A percentile compares a stretch with the other conserved stretches of the same genome.
Evolutionary conservation across 768 basidiomycete genomes (phyloP).

Genomic region (Daedaleopsis sinensis): DNA sequence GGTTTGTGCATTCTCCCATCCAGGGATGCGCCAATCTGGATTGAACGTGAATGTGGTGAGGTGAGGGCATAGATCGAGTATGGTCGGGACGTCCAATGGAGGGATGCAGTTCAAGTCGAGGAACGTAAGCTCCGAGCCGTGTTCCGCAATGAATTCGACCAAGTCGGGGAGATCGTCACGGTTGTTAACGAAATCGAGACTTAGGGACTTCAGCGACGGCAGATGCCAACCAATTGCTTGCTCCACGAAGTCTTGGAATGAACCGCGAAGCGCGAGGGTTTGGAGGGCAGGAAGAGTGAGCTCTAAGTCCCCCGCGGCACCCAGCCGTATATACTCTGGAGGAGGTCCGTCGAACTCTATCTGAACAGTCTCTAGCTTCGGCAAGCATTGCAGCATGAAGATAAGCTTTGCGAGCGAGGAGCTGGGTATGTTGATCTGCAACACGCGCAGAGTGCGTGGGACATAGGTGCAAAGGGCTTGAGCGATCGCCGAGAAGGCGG

Average conservation of each 20-base stretch:
- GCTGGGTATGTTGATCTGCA: slow-evolving; percentile 61
- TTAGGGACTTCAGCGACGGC: slow-evolving; percentile 58
- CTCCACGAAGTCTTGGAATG: slow-evolving; percentile 67
- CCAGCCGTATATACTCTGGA: slow-evolving; percentile 51
- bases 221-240: slow-evolving; percentile 69
- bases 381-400: slow-evolving; percentile 69
- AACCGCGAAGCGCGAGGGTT: slow-evolving; percentile 65
- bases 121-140: slow-evolving; percentile 60
- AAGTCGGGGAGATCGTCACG: slow-evolving; percentile 60
- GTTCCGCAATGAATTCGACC: slow-evolving; percentile 56
- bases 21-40: slow-evolving; percentile 65
- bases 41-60: slow-evolving; percentile 72
- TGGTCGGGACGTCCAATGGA: slow-evolving; percentile 54
- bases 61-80: slow-evolving; percentile 65
- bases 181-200: slow-evolving; percentile 54
- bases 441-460: slow-evolving; percentile 55
- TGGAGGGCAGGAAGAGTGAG: slow-evolving; percentile 57
- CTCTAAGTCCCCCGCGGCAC: slow-evolving; percentile 59
- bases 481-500: slow-evolving; percentile 62
- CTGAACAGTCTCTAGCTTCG: slow-evolving; percentile 55
- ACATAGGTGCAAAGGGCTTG: slow-evolving; percentile 61
- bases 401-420: slow-evolving; percentile 66
- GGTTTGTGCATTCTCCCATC: slow-evolving; percentile 26
- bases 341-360: slow-evolving; percentile 47
- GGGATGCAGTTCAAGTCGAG: slow-evolving; percentile 69